Evolutionary conservation across 805 yeast species (phyloP), one percentile per base, ranked within the genome.

Genomic region (Monosporozyma unispora): DNA sequence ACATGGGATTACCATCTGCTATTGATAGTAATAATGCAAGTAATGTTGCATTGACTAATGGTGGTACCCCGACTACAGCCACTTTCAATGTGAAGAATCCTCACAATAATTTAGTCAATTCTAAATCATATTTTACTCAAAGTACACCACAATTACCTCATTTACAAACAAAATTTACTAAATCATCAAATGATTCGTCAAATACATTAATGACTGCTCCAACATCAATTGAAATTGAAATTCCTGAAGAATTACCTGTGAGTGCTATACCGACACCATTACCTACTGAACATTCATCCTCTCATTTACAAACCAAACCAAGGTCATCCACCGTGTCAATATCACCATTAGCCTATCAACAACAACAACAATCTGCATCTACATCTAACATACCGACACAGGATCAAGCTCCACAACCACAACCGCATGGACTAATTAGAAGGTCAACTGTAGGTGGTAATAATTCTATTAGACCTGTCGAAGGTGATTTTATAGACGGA

Each of bases 141-240:
- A 62, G 68, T 43, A 53, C 68, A 1, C 54, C 64, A 27, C 55
- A 59, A 8, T 46, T 64, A 42, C 67, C 67, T 3, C 51, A 48
- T 27, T 43, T 64, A 28, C 64, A 61, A 54, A 63, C 67, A 4
- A 59, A 58, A 35, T 61, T 63, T 42, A 56, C 40, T 39, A 60
- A 59, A 25, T 45, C 57, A 0, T 29, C 52, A 4, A 50, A 48
- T 43, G 66, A 61, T 3, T 60, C 63, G 2, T 47, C 54, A 4
- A 62, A 61, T 48, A 56, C 66, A 2, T 52, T 55, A n/a, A 68
- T 71, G 5, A 61, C 78, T 38, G 70, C 71, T 16, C 74, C 78
- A 9, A 77, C 84, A 0, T 84, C 87, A 1, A 72, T 83, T 2
- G 77, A 77, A 52, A 77, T 77, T 52, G 90, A 84, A 61, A 85